A percentile compares a stretch with the other conserved stretches of the same genome.
Evolutionary conservation across 139 green algal genomes (phyloP).

Genomic region (Monoraphidium neglectum): DNA sequence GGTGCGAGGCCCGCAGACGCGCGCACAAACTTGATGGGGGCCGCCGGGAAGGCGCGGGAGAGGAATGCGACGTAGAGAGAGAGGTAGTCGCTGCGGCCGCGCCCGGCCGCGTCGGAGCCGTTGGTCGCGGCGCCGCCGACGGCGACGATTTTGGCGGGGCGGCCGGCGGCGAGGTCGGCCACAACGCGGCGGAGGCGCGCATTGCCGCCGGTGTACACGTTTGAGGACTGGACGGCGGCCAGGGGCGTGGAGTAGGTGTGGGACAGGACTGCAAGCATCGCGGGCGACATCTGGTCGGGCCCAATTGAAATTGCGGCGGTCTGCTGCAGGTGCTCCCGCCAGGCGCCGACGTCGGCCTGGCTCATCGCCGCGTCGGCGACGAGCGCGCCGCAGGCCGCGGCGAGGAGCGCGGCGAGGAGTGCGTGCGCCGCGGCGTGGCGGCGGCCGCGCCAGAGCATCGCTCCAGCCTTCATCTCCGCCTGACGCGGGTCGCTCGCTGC

Average conservation of each 20-base stretch:
- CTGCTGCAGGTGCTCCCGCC: neutral
- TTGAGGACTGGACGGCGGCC: neutral
- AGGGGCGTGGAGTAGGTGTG: conserved; percentile 20
- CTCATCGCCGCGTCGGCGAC: neutral
- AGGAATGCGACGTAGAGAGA: conserved; percentile 25
- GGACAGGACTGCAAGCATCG: conserved; percentile 11
- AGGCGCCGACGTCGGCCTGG: neutral
- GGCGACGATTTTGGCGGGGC: conserved; percentile 25
- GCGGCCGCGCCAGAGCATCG: too few relatives aligned
- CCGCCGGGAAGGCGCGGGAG: conserved; percentile 9
- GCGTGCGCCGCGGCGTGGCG: too few relatives aligned
- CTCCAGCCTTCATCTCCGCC: too few relatives aligned
- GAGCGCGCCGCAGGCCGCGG: too few relatives aligned
- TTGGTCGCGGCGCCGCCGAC: conserved; percentile 33
- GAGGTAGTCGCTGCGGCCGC: conserved; percentile 21
- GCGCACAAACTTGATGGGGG: conserved; percentile 1
- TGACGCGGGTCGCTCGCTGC: too few relatives aligned
- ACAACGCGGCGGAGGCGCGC: conserved; percentile 22
- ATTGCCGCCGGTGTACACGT: conserved; percentile 20
- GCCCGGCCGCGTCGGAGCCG: conserved; percentile 9
- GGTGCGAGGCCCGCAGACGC: conserved; percentile 19
- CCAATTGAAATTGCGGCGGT: neutral
- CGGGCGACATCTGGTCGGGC: too few relatives aligned
- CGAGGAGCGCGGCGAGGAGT: too few relatives aligned
- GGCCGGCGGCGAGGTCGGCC: neutral